These are phyloP conservation scores for Fusarium heterosporum DNA, from an alignment of 2,329 filamentous ascomycete species.

Conservation along the genomic window DNA sequence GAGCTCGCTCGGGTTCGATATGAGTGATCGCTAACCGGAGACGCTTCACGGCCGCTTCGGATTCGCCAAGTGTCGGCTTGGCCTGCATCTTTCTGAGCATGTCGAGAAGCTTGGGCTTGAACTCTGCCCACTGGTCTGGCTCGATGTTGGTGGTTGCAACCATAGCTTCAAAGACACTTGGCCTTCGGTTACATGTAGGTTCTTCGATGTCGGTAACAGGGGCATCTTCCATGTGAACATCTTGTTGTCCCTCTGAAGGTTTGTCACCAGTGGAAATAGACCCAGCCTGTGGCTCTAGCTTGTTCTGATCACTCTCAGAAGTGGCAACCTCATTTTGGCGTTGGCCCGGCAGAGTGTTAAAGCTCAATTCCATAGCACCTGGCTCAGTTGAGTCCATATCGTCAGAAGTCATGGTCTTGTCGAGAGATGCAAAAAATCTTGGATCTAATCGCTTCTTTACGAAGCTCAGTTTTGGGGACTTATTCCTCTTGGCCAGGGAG, in stretches of 20 bases:
- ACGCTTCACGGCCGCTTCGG: conserved; percentile 13
- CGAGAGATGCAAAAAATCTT: neutral
- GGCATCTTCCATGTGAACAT: conserved; percentile 18
- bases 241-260: neutral
- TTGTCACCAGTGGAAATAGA: neutral
- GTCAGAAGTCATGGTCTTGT: neutral
- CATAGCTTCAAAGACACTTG: conserved; percentile 12
- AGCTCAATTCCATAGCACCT: conserved; percentile 10
- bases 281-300: neutral
- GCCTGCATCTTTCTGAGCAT: conserved; percentile 20
- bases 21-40: conserved; percentile 11
- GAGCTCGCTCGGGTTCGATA: conserved; percentile 21
- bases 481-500: neutral
- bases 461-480: neutral
- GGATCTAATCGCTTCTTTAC: neutral
- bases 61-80: conserved; percentile 12
- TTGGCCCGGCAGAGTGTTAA: neutral
- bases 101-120: conserved; percentile 21
- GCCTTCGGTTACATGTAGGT: neutral
- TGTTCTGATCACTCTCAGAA: neutral
- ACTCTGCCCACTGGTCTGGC: neutral
- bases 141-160: neutral
- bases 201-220: neutral
- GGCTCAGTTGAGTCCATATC: neutral
- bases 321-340: neutral